phyloP scores from a whole-genome alignment of 2,329 filamentous ascomycete species.

The Penicillium glabrum region DNA sequence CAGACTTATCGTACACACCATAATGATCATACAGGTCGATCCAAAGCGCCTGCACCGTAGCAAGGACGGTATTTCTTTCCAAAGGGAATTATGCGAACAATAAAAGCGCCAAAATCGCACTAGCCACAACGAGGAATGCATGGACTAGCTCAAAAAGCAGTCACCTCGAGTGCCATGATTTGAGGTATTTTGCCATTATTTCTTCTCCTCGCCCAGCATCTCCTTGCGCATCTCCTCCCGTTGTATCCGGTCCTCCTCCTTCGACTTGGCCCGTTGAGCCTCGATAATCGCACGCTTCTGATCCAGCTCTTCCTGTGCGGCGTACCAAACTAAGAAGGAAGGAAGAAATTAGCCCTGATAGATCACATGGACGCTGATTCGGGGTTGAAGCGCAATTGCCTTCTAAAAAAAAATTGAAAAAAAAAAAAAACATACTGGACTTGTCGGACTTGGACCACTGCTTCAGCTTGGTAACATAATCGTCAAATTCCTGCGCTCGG shows the following conservation, averaged over 20 bases:
- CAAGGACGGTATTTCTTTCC: background rate
- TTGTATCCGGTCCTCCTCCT: conserved; percentile 35
- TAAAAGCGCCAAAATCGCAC: background rate
- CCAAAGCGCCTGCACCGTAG: background rate
- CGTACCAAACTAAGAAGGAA: conserved; percentile 38
- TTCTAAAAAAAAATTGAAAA: no score
- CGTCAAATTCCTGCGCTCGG: conserved; percentile 81
- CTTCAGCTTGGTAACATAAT: conserved; percentile 81
- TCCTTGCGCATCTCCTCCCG: conserved; percentile 43
- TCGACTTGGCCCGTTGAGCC: conserved; percentile 22
- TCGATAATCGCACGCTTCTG: conserved; percentile 26
- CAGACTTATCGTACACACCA: conserved; percentile 20
- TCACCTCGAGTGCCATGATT: background rate
- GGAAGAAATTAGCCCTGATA: conserved; percentile 1
- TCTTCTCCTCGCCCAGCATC: conserved; percentile 28
- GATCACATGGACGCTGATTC: background rate
- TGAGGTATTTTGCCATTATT: background rate
- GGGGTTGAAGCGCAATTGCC: background rate
- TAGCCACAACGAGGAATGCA: background rate
- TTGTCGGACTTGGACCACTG: conserved; percentile 88
- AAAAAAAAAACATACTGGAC: conserved; percentile 65
- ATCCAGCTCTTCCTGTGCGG: conserved; percentile 38
- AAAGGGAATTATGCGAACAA: background rate
- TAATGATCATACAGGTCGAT: conserved; percentile 11
- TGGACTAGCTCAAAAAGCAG: background rate